phyloP scores from a whole-genome alignment of 2,329 filamentous ascomycete genomes.

The Penicillium fuscoglaucum region DNA sequence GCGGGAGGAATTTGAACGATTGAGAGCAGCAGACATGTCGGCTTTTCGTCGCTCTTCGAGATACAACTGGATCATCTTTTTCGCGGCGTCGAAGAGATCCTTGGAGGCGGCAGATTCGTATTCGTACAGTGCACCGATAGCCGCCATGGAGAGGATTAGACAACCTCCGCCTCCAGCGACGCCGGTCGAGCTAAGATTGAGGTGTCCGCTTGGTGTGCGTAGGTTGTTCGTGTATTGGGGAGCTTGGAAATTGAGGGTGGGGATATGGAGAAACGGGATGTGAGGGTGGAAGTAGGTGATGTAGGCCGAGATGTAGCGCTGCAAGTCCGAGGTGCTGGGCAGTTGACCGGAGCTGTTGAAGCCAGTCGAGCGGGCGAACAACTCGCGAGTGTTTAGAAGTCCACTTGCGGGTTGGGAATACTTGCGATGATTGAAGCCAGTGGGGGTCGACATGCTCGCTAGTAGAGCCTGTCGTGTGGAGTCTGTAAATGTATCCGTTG shows the following conservation, averaged over 20 bases:
- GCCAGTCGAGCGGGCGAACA: constrained; percentile 36
- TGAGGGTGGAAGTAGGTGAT: constrained; percentile 92
- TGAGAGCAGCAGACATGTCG: constrained; percentile 66
- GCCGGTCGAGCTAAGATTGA: constrained; percentile 54
- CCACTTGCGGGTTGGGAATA: constrained; percentile 61
- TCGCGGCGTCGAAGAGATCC: constrained; percentile 86
- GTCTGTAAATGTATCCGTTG: constrained; percentile 66
- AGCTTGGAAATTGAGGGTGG: constrained; percentile 86
- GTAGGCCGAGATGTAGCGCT: constrained; percentile 87
- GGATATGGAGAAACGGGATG: constrained; percentile 88
- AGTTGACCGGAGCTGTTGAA: constrained; percentile 55
- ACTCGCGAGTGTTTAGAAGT: constrained; percentile 44
- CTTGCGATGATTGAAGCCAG: constrained; percentile 57
- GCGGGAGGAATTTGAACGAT: constrained; percentile 52
- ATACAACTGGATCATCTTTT: constrained; percentile 92
- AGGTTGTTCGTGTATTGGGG: constrained; percentile 63
- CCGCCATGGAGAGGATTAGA: constrained; percentile 81
- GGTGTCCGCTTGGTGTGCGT: constrained; percentile 56
- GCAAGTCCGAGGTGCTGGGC: constrained; percentile 80
- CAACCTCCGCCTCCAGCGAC: constrained; percentile 79
- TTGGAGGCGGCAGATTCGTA: constrained; percentile 75
- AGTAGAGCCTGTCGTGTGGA: constrained; percentile 64
- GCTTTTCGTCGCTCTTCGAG: constrained; percentile 87
- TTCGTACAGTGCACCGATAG: constrained; percentile 85
- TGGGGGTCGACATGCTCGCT: constrained; percentile 60